Percentiles rank a stretch among this genome's conserved stretches.
phyloP scores from a whole-genome alignment of 2,329 filamentous ascomycete genomes.

The Cordyceps cicadae region DNA sequence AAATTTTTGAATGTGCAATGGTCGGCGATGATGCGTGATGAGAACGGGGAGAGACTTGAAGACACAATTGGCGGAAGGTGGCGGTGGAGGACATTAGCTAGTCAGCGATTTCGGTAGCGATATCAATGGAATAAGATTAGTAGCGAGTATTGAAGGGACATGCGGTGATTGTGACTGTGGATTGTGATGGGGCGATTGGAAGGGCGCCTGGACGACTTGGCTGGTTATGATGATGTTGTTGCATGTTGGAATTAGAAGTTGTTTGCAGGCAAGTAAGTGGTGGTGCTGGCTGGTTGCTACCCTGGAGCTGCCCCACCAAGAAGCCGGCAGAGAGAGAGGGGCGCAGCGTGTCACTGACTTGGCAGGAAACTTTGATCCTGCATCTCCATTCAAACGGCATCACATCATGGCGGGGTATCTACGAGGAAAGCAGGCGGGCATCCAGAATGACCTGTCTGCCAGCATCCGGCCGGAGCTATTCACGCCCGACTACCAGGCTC shows the following conservation, averaged over 20 bases:
- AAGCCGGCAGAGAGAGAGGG: background rate
- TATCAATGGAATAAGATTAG: background rate
- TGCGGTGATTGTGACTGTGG: background rate
- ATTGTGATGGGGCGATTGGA: too few relatives aligned
- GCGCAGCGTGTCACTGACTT: background rate
- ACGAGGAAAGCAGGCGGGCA: slow-evolving; percentile 84
- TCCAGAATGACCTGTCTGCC: slow-evolving; percentile 82
- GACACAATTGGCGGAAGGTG: slow-evolving; percentile 7
- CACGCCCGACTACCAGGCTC: slow-evolving; percentile 70
- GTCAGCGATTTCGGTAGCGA: background rate
- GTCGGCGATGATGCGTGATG: background rate
- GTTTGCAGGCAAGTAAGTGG: background rate
- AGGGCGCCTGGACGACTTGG: too few relatives aligned
- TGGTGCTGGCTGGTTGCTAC: too few relatives aligned
- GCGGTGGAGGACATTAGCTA: slow-evolving; percentile 11
- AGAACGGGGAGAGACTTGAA: background rate
- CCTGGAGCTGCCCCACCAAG: background rate
- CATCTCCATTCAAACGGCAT: slow-evolving; percentile 6
- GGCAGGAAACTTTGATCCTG: slow-evolving; percentile 7
- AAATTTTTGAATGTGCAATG: too few relatives aligned
- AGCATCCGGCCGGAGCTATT: slow-evolving; percentile 73
- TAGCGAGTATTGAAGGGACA: background rate
- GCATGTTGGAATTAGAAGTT: too few relatives aligned
- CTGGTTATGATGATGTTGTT: too few relatives aligned
- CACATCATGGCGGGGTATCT: slow-evolving; percentile 78